A percentile compares a stretch with the other conserved stretches of the same genome.
Evolutionary conservation across 139 green algal species (phyloP).

Genomic region (Deuterostichococcus epilithicus): DNA sequence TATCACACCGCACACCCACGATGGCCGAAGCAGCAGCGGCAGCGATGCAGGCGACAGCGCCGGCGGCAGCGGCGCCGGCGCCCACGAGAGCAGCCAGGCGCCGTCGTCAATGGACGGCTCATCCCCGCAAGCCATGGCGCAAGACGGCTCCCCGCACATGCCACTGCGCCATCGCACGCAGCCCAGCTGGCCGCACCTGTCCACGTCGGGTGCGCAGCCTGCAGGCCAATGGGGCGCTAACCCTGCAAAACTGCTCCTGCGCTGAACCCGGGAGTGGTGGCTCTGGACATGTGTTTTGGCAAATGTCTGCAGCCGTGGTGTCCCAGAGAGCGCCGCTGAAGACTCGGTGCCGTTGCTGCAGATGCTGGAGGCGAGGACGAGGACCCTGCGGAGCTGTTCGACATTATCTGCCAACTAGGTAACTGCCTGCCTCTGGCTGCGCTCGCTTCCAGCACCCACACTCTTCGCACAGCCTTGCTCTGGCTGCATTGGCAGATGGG

Average conservation of each 20-base stretch:
- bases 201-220: background rate
- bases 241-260: too few species aligned
- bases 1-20: background rate
- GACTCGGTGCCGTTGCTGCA: too few species aligned
- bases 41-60: background rate
- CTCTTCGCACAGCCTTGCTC: background rate
- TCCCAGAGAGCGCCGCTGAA: too few species aligned
- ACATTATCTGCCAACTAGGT: slow-evolving; percentile 24
- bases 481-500: background rate
- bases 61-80: background rate
- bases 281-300: too few species aligned
- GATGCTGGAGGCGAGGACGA: slow-evolving; percentile 2
- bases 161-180: background rate
- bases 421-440: background rate
- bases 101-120: too few species aligned
- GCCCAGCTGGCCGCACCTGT: background rate
- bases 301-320: too few species aligned
- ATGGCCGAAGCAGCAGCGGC: background rate
- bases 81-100: background rate
- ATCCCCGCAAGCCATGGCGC: background rate
- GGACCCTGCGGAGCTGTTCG: slow-evolving; percentile 19
- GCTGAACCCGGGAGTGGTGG: too few species aligned
- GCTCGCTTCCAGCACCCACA: background rate
- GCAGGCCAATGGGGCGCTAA: too few species aligned
- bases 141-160: too few species aligned